A percentile compares a stretch with the other conserved stretches of the same genome.
These are phyloP conservation scores for Cordyceps sp. DNA, from an alignment of 2,329 filamentous ascomycete species.

Conservation along the genomic window DNA sequence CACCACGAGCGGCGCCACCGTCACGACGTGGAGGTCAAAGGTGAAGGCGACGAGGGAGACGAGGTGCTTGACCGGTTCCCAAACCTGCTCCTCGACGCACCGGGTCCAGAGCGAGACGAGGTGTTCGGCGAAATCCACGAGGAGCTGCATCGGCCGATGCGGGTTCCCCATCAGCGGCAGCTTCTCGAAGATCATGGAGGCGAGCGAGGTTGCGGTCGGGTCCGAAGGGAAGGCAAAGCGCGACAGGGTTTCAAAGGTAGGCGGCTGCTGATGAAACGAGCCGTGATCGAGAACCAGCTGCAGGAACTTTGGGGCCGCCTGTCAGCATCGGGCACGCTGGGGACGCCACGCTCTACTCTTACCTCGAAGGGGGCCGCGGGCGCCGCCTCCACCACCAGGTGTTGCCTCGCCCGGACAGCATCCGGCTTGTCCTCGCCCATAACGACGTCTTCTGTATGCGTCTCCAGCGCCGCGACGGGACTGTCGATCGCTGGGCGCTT, in stretches of 20 bases:
- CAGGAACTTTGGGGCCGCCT: constrained; percentile 26
- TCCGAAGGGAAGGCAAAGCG: constrained; percentile 49
- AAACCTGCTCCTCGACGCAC: constrained; percentile 47
- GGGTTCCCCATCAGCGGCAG: constrained; percentile 39
- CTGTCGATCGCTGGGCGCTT: constrained; percentile 52
- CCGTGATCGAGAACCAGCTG: constrained; percentile 49
- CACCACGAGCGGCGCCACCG: constrained; percentile 42
- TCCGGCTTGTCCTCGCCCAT: constrained; percentile 14
- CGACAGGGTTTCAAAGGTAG: constrained; percentile 52
- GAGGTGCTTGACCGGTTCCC: constrained; percentile 47
- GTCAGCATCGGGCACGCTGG: neutral
- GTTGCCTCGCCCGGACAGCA: constrained; percentile 5
- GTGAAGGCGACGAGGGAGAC: constrained; percentile 48
- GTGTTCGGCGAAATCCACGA: constrained; percentile 46
- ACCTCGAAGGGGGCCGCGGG: constrained; percentile 28
- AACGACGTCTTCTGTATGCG: constrained; percentile 23
- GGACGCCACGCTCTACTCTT: constrained; percentile 8
- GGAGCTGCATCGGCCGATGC: constrained; percentile 33
- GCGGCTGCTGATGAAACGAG: constrained; percentile 33
- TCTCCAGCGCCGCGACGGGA: constrained; percentile 45
- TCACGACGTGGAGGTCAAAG: constrained; percentile 41
- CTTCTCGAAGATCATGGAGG: constrained; percentile 50
- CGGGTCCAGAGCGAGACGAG: constrained; percentile 51
- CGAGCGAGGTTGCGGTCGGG: constrained; percentile 37
- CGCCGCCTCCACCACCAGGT: constrained; percentile 8